Evolutionary conservation across 31 red algal species (phyloP), one percentile per base, ranked within the genome.

Genomic region (Asparagopsis taxiformis): DNA sequence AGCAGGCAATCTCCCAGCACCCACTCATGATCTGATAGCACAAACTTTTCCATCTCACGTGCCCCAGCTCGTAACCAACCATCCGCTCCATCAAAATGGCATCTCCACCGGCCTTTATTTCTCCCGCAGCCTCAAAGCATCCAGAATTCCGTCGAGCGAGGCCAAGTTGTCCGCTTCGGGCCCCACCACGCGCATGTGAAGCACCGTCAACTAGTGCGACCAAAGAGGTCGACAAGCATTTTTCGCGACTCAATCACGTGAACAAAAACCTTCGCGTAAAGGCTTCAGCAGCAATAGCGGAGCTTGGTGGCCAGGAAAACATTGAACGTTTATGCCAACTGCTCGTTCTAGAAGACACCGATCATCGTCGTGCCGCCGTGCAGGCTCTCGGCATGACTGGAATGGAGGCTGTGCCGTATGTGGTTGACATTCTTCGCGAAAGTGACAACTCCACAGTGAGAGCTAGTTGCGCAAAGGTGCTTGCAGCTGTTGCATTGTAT

Each of bases 371-470:
- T 20, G 54, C 69, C 2, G 88, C 88, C 6, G 88, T 84, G 26
- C 88, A 91, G 31, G 64, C 88, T 21, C 72, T 91, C 1, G 77
- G 77, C 77, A 84, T 84, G 78, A 83, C 65, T 20, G 88, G 88
- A 37, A 25, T 51, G 26, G 51, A 55, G 11, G 63, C 52, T 43
- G 37, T 91, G 20, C 69, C 43, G 15, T 22, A 61, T 9, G 21
- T 91, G 24, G 28, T 77, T 17, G 25, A 22, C 23, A 1, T 41
- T 25, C 70, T 91, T n/a, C 20, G 3, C 48, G 28, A 43, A 25
- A 68, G 60, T 6, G 0, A 44, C 15, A 63, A 91, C 41, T 15
- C 52, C 51, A 83, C 77, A 5, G 88, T 77, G 25, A 77, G 88
- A 31, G 77, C 88, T 16, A 65, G 52, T n/a, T 80, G 74, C 31